These are phyloP conservation scores for Solanum medicagineum DNA, from an alignment of 257 asterid species.

Conservation along the genomic window DNA sequence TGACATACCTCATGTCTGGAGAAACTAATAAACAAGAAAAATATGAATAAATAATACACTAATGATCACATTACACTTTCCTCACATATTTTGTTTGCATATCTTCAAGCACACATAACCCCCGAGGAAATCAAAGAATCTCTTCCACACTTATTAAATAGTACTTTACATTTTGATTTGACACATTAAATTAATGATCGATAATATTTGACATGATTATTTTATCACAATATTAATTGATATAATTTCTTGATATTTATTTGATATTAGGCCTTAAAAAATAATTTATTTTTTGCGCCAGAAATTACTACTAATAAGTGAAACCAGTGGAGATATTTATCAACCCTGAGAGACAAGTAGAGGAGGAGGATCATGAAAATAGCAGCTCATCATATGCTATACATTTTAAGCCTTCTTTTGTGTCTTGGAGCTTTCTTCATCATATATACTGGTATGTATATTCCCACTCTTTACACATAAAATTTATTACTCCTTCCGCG, in stretches of 20 bases:
- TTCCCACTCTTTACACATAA: not conserved
- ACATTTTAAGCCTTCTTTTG: conserved; percentile 15
- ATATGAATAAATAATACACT: not conserved
- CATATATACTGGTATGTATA: conserved; percentile 28
- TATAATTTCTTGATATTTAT: too few species aligned
- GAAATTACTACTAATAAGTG: not conserved
- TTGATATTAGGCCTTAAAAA: too few species aligned
- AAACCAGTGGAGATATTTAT: not conserved
- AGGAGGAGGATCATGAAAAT: conserved; percentile 24
- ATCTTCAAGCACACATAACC: conserved; percentile 44
- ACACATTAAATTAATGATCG: too few species aligned
- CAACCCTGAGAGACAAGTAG: not conserved
- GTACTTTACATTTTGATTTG: not conserved
- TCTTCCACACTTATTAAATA: not conserved
- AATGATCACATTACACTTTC: not conserved
- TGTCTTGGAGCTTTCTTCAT: conserved; percentile 24
- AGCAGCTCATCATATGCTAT: not conserved
- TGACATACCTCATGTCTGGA: not conserved
- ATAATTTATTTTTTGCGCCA: not conserved
- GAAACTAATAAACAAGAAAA: conserved; percentile 4
- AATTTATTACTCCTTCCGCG: not conserved
- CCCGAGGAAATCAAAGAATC: conserved; percentile 31
- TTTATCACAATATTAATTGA: too few species aligned
- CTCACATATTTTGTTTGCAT: conserved; percentile 13
- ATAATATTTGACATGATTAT: too few species aligned